A percentile compares a stretch with the other conserved stretches of the same genome.
Conservation (phyloP, 1,284 basidiomycete genomes). For the Naganishia liquefaciens region DNA sequence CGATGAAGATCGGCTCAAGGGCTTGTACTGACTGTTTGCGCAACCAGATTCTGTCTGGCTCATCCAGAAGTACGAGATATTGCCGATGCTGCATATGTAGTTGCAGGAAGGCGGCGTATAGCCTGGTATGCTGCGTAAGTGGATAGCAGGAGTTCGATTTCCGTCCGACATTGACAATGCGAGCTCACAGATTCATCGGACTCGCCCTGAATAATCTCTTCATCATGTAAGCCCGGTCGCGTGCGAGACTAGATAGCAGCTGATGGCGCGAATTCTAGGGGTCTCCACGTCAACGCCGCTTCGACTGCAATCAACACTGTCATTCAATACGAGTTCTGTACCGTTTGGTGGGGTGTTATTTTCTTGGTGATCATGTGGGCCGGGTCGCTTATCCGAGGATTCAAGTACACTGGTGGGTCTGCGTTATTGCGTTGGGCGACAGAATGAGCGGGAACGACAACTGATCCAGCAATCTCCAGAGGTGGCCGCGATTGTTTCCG, state of each 20-base stretch:
- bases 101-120: constrained; percentile 36
- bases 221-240: constrained; percentile 37
- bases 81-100: constrained; percentile 43
- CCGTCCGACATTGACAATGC: too few species aligned
- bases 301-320: constrained; percentile 41
- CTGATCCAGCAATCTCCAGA: background rate
- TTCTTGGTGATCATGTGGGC: constrained; percentile 39
- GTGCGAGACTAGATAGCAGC: background rate
- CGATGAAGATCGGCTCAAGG: background rate
- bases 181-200: constrained; percentile 31
- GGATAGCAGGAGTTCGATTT: background rate
- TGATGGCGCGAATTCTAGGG: constrained; percentile 20
- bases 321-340: constrained; percentile 35
- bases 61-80: constrained; percentile 34
- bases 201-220: constrained; percentile 37
- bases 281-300: constrained; percentile 47
- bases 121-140: constrained; percentile 35
- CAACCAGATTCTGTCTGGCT: constrained; percentile 59
- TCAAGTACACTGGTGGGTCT: constrained; percentile 37
- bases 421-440: too few species aligned
- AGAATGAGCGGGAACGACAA: background rate
- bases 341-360: constrained; percentile 35
- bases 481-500: constrained; percentile 38
- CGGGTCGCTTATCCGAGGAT: constrained; percentile 40
- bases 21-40: background rate